These are phyloP conservation scores for Fusarium domesticum DNA, from an alignment of 2,329 filamentous ascomycete genomes.

Conservation along the genomic window DNA sequence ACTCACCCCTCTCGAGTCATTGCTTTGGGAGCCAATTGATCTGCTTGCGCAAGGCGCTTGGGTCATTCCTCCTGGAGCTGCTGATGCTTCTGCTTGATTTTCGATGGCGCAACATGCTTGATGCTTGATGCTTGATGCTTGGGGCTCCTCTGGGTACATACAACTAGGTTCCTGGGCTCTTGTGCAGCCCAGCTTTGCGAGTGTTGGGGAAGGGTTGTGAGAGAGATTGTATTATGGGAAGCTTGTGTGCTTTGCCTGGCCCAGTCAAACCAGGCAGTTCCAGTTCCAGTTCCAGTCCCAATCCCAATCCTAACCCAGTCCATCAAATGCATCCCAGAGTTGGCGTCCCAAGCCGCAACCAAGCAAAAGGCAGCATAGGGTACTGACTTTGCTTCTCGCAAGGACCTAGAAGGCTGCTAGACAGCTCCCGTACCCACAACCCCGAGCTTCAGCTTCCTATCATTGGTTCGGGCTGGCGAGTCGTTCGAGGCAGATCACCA, in stretches of 20 bases:
- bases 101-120: constrained; percentile 11
- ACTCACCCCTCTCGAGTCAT: constrained; percentile 30
- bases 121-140: constrained; percentile 9
- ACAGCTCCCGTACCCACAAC: constrained; percentile 26
- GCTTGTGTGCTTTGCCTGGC: constrained; percentile 14
- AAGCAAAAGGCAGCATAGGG: constrained; percentile 16
- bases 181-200: constrained; percentile 4
- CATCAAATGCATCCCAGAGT: constrained; percentile 6
- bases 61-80: constrained; percentile 23
- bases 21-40: constrained; percentile 33
- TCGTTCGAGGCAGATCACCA: constrained; percentile 30
- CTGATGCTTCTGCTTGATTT: constrained; percentile 19
- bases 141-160: constrained; percentile 2
- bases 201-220: constrained; percentile 15
- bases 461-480: constrained; percentile 26
- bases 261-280: too few species aligned
- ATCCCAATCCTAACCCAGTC: constrained; percentile 6
- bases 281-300: too few species aligned
- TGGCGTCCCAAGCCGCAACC: constrained; percentile 11
- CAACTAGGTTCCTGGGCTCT: constrained; percentile 1
- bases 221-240: constrained; percentile 20
- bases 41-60: constrained; percentile 26
- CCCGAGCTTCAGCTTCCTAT: constrained; percentile 22
- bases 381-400: constrained; percentile 21
- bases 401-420: constrained; percentile 24